These are phyloP conservation scores for Neophaeococcomyces mojaviensis DNA, from an alignment of 2,329 filamentous ascomycete species.

Conservation along the genomic window DNA sequence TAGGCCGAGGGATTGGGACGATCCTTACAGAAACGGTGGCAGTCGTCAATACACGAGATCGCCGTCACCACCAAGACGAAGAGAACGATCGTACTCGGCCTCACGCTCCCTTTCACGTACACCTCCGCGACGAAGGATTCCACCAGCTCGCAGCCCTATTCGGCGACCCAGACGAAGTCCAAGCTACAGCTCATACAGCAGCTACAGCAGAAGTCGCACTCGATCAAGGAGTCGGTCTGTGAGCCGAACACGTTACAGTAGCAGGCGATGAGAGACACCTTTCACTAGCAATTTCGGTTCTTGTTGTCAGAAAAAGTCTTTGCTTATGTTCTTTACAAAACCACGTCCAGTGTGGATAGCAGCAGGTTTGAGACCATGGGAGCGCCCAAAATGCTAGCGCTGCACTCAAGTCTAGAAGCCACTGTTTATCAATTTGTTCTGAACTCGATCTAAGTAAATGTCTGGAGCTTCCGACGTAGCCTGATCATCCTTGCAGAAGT, in stretches of 20 bases:
- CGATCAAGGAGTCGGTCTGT: conserved; percentile 42
- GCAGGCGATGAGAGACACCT: conserved; percentile 18
- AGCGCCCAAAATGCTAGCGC: neutral
- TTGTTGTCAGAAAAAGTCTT: neutral
- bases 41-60: conserved; percentile 40
- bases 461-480: neutral
- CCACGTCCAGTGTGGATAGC: no score
- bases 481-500: no score
- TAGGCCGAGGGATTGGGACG: conserved; percentile 19
- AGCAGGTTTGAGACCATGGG: neutral
- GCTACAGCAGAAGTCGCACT: conserved; percentile 45
- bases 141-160: conserved; percentile 29
- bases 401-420: no score
- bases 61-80: conserved; percentile 31
- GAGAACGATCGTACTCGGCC: conserved; percentile 30
- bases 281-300: neutral
- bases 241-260: conserved; percentile 39
- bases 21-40: conserved; percentile 36
- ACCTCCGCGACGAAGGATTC: conserved; percentile 32
- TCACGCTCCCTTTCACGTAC: conserved; percentile 35
- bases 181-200: conserved; percentile 57
- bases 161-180: conserved; percentile 48
- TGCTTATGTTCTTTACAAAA: no score
- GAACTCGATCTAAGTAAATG: no score
- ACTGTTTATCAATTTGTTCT: no score